phyloP scores from a whole-genome alignment of 106 monocot species.

The Chionographis japonica region DNA sequence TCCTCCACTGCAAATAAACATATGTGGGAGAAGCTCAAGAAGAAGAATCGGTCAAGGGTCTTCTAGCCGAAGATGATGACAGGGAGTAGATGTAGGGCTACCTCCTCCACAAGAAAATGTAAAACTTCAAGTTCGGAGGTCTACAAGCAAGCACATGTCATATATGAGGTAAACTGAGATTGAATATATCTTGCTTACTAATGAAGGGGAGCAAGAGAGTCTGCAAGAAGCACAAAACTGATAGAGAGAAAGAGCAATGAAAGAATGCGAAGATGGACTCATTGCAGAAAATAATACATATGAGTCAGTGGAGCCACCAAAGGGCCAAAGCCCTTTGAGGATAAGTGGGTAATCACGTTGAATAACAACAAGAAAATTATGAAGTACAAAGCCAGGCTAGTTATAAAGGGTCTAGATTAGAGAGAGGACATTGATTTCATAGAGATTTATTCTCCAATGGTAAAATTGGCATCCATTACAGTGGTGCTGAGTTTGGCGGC shows the following conservation, averaged over 20 bases:
- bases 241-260: not conserved
- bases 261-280: slow-evolving; percentile 8
- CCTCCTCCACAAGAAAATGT: too few species aligned
- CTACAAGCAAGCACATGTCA: too few species aligned
- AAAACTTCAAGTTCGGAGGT: too few species aligned
- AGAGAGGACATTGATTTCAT: too few species aligned
- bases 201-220: not conserved
- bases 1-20: not conserved
- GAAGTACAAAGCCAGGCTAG: not conserved
- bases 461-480: too few species aligned
- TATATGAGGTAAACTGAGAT: not conserved
- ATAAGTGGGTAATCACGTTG: not conserved
- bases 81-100: not conserved
- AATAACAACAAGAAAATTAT: too few species aligned
- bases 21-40: not conserved
- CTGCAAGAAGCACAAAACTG: not conserved
- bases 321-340: not conserved
- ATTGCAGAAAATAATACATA: slow-evolving; percentile 10
- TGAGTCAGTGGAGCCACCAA: not conserved
- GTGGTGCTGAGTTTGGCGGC: too few species aligned
- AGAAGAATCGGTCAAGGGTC: not conserved
- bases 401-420: not conserved
- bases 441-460: too few species aligned
- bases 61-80: not conserved
- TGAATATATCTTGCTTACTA: slow-evolving; percentile 2